Evolutionary conservation across 129 eudicot species (phyloP).

Genomic region (Escallonia herrerae): DNA sequence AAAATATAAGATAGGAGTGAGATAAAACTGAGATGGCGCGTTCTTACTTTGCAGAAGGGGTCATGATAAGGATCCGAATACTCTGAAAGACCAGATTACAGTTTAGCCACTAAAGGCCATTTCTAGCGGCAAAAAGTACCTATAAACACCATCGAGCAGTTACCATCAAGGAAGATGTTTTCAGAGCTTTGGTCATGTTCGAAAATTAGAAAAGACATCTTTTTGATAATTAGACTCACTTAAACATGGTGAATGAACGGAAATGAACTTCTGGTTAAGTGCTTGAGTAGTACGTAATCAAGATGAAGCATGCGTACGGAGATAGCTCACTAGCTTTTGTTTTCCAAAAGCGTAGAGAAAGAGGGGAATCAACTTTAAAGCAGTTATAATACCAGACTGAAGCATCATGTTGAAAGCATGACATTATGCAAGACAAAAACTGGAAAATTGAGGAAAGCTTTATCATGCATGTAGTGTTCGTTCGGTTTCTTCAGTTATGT

Average conservation of each 20-base stretch:
- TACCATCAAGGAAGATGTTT: too few relatives aligned
- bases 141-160: too few relatives aligned
- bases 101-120: too few relatives aligned
- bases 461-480: not conserved
- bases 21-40: too few relatives aligned
- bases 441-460: not conserved
- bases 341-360: not conserved
- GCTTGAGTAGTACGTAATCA: not conserved
- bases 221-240: not conserved
- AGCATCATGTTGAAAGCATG: conserved; percentile 16
- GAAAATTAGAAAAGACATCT: not conserved
- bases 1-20: too few relatives aligned
- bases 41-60: too few relatives aligned
- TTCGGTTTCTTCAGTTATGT: conserved; percentile 8
- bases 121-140: too few relatives aligned
- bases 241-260: not conserved
- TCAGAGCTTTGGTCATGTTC: not conserved
- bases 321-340: too few relatives aligned
- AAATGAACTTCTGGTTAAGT: not conserved
- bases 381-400: not conserved
- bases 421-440: not conserved
- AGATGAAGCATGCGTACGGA: too few relatives aligned
- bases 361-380: not conserved
- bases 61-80: too few relatives aligned
- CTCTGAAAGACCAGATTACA: too few relatives aligned